phyloP scores from a whole-genome alignment of 2,329 filamentous ascomycete species.

The Seiridium cupressi region DNA sequence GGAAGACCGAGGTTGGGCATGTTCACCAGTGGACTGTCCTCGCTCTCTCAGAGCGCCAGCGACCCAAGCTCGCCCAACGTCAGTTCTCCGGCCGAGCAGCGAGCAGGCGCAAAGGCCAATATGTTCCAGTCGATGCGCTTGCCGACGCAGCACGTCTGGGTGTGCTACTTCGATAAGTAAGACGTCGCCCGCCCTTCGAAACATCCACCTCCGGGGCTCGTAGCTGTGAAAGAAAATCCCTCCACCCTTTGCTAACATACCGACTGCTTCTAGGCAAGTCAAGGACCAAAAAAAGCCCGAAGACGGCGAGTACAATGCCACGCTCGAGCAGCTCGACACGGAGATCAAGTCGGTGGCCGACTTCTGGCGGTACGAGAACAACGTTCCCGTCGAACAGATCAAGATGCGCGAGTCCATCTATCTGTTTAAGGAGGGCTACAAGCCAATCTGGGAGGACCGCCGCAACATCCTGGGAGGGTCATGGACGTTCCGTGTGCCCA shows the following conservation, averaged over 20 bases:
- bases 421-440: slow-evolving; percentile 76
- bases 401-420: slow-evolving; percentile 77
- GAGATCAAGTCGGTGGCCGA: slow-evolving; percentile 80
- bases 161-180: slow-evolving; percentile 66
- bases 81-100: slow-evolving; percentile 68
- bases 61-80: slow-evolving; percentile 59
- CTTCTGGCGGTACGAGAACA: slow-evolving; percentile 82
- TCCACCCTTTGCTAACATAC: too few relatives aligned
- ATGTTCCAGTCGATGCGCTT: slow-evolving; percentile 73
- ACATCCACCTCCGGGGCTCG: too few relatives aligned
- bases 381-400: slow-evolving; percentile 73
- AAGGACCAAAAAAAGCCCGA: slow-evolving; percentile 42
- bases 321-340: slow-evolving; percentile 60
- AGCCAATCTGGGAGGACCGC: slow-evolving; percentile 80
- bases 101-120: slow-evolving; percentile 80
- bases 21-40: slow-evolving; percentile 63
- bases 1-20: slow-evolving; percentile 44
- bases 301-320: slow-evolving; percentile 45
- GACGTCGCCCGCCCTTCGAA: neutral
- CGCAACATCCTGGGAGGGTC: slow-evolving; percentile 83
- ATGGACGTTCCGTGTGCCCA: slow-evolving; percentile 90
- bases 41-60: slow-evolving; percentile 54
- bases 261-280: slow-evolving; percentile 30
- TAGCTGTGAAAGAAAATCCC: too few relatives aligned
- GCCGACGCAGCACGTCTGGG: slow-evolving; percentile 78